Evolutionary conservation across 768 basidiomycete species (phyloP), one percentile per base, ranked within the genome.

Genomic region (Exidia glandulosa): DNA sequence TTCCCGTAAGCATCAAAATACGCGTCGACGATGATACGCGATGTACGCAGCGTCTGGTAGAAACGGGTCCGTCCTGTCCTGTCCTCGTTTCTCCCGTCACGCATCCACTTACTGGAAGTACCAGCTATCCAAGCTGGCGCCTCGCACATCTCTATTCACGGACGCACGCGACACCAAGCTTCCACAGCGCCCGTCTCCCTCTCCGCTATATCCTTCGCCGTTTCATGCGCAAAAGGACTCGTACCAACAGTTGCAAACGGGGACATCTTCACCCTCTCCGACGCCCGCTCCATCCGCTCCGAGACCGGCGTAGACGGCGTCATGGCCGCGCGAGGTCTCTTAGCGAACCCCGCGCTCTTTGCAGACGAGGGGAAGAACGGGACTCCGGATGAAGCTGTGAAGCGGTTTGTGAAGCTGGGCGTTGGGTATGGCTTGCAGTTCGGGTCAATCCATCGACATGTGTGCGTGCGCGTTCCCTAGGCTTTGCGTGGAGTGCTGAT

Each of bases 171-270:
- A 1, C 72, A 73, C 59, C 75, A 78, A 60, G 63, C 72, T 9
- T 77, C 76, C 0, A 69, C 76, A 0, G 70, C 71, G 41, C 73
- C 78, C 3, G 76, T 78, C 63, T 69, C 69, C 55, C 68, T 75
- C 3, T 63, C 65, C 7, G 69, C 66, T 2, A 76, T 79, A 61
- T 64, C 66, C 9, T 78, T 78, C 60, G 77, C 77, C 3, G 71
- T 72, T 7, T 69, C 72, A n/a, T 69, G 66, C 48, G 76, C 73
- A 0, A 69, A 70, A 32, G 75, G 74, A 0, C 64, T 69, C 56
- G 71, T 79, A 1, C 77, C 78, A 0, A 65, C 72, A 27, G 73
- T 76, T 1, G 78, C 72, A 3, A 79, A 79, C 58, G 78, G 78
- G 0, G 77, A 78, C 65, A 67, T 74, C 3, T 79, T 76, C 72